Evolutionary conservation across 495 filamentous ascomycete genomes (phyloP).

Genomic region (Penicillium lividum): DNA sequence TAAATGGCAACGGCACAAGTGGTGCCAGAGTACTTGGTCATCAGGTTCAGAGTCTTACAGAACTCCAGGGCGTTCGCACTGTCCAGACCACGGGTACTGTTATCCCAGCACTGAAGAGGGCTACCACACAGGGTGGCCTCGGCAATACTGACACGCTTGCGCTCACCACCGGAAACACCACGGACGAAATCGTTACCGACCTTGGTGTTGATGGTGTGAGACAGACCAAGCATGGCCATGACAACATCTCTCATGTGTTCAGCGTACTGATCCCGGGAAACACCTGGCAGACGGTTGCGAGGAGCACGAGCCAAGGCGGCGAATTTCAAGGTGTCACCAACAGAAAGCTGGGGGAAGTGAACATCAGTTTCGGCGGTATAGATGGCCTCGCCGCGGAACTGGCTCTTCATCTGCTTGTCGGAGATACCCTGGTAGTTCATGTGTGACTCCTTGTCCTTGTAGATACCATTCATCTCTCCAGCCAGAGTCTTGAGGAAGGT

Average conservation of each 20-base stretch:
- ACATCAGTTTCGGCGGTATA: conserved; percentile 67
- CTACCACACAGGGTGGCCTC: conserved; percentile 70
- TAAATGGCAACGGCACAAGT: conserved; percentile 82
- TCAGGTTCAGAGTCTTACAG: conserved; percentile 70
- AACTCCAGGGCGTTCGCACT: conserved; percentile 79
- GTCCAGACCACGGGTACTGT: conserved; percentile 83
- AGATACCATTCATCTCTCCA: conserved; percentile 73
- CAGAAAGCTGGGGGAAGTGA: conserved; percentile 67
- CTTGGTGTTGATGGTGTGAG: conserved; percentile 55
- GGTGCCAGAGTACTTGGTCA: conserved; percentile 74
- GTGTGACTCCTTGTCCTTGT: conserved; percentile 57
- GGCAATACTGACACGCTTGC: conserved; percentile 65
- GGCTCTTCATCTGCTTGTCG: conserved; percentile 63
- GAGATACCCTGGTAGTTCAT: conserved; percentile 77
- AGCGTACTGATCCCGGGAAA: conserved; percentile 49
- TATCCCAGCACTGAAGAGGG: conserved; percentile 81
- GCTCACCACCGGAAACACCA: conserved; percentile 82
- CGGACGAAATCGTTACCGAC: conserved; percentile 82
- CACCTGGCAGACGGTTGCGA: conserved; percentile 47
- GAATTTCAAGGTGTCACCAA: conserved; percentile 66
- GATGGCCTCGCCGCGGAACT: conserved; percentile 70
- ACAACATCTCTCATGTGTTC: conserved; percentile 59
- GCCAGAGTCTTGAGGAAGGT: conserved; percentile 74
- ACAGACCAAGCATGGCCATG: conserved; percentile 61
- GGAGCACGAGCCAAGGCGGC: conserved; percentile 56